Percentiles rank a stretch among this genome's conserved stretches.
These are phyloP conservation scores for Cyberlindnera mississippiensis DNA, from an alignment of 805 yeast species.

Conservation along the genomic window DNA sequence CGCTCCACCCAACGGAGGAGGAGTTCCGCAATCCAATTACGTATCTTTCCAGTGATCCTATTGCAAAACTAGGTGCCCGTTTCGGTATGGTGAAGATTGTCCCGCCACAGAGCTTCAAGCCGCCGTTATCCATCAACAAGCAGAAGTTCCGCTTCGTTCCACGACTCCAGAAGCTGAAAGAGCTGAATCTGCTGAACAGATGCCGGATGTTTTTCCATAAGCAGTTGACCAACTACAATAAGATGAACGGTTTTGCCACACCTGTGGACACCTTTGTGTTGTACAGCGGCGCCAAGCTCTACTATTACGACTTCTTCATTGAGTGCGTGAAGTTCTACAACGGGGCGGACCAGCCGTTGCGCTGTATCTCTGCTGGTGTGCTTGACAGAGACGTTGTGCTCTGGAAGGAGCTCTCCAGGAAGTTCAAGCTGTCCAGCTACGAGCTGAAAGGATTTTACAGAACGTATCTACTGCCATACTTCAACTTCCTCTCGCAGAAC, in stretches of 20 bases:
- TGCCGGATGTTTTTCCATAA: constrained; percentile 58
- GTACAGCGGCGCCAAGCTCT: constrained; percentile 19
- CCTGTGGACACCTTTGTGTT: constrained; percentile 15
- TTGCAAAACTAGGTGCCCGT: constrained; percentile 41
- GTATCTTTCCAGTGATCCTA: constrained; percentile 52
- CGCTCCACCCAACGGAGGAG: constrained; percentile 47
- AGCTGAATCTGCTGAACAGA: constrained; percentile 58
- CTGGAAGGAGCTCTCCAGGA: constrained; percentile 27
- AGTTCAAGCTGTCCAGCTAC: constrained; percentile 11
- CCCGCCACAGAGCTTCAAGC: constrained; percentile 53
- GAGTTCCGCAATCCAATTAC: constrained; percentile 62
- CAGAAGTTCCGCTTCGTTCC: constrained; percentile 59
- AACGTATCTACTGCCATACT: constrained; percentile 29
- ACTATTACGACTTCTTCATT: constrained; percentile 39
- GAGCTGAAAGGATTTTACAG: constrained; percentile 20
- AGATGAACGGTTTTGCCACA: constrained; percentile 34
- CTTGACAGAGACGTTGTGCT: constrained; percentile 20
- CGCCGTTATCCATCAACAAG: constrained; percentile 50
- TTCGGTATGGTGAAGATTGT: constrained; percentile 76
- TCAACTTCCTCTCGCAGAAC: constrained; percentile 29
- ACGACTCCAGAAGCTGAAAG: constrained; percentile 62
- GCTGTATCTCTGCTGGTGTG: constrained; percentile 10
- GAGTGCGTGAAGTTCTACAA: constrained; percentile 27
- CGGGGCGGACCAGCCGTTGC: constrained; percentile 9
- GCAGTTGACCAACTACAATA: constrained; percentile 55